These are phyloP conservation scores for Multifurca ochricompacta DNA, from an alignment of 768 basidiomycete species.

Conservation along the genomic window DNA sequence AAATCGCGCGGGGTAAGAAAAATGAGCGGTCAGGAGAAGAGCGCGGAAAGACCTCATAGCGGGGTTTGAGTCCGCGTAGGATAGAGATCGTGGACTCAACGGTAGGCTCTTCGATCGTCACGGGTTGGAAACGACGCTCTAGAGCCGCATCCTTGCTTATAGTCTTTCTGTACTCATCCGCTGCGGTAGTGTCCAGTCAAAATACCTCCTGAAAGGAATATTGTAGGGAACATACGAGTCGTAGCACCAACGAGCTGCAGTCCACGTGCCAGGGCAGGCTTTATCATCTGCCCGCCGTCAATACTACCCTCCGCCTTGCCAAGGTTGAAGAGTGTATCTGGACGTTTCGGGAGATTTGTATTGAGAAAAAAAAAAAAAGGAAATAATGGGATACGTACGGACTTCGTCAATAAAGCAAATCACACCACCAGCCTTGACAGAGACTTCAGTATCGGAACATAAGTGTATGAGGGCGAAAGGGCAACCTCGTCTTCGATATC, in stretches of 20 bases:
- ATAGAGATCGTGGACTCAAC: conserved; percentile 83
- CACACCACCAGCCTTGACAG: conserved; percentile 54
- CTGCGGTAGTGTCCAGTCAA: conserved; percentile 27
- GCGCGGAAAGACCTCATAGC: conserved; percentile 51
- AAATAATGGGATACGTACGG: conserved; percentile 53
- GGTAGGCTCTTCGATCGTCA: conserved; percentile 81
- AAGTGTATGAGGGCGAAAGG: conserved; percentile 21
- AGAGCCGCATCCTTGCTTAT: conserved; percentile 90
- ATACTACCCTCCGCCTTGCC: conserved; percentile 90
- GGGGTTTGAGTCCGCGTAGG: conserved; percentile 72
- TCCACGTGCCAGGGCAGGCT: conserved; percentile 81
- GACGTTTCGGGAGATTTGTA: neutral
- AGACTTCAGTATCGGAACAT: conserved; percentile 16
- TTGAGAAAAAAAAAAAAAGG: neutral
- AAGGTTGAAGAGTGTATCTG: conserved; percentile 76
- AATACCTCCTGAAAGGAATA: neutral
- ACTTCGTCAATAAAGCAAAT: conserved; percentile 96
- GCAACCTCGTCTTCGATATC: conserved; percentile 81
- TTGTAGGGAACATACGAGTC: conserved; percentile 48
- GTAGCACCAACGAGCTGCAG: conserved; percentile 87
- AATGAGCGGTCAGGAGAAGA: neutral
- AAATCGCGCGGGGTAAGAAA: no score
- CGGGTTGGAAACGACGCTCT: conserved; percentile 86
- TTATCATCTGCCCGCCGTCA: conserved; percentile 91
- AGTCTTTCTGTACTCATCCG: conserved; percentile 85